Evolutionary conservation across 257 asterid genomes (phyloP), one percentile per base, ranked within the genome.

Genomic region (Leptodermis oblonga): DNA sequence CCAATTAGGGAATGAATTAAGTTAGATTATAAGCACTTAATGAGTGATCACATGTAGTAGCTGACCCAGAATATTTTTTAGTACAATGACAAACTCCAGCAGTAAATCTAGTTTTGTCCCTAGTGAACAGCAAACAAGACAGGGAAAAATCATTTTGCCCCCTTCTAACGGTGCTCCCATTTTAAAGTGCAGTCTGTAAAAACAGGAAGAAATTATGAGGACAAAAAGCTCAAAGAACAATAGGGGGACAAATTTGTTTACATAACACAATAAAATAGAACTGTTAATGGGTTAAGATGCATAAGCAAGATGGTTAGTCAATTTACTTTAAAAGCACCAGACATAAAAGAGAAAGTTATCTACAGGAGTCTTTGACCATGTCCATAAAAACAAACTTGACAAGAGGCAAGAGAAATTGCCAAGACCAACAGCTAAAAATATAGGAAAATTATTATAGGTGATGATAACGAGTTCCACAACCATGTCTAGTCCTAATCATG

Each of bases 401-500:
- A 46, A 30, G 28, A 23, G 26, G 25, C 51, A 28, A 23, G n/a
- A 18, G 53, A 62, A n/a, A 72, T 15, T 41, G 31, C 20, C 34
- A 43, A 72, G 39, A 30, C 42, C 65, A 64, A 64, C 36, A 33
- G 17, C 4, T 17, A 18, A 51, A 37, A 39, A 28, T 17, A 9
- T 39, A 37, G 34, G 17, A 46, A 56, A 58, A 69, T 20, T 43
- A 10, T 1, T 43, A 54, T 2, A 42, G 70, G 20, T 12, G 61
- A 72, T 22, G 61, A 72, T 22, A 33, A 53, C 30, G 76, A 72
- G 42, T 31, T 72, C 71, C 71, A 65, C 31, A 41, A 53, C 63
- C 39, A 54, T 7, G 51, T 42, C 58, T 31, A n/a, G 72, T 65
- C 71, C 61, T 58, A 55, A 33, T 65, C 72, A 73, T 33, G 14